Conservation (phyloP, 306 rosid species). For the Canavalia gladiata region DNA sequence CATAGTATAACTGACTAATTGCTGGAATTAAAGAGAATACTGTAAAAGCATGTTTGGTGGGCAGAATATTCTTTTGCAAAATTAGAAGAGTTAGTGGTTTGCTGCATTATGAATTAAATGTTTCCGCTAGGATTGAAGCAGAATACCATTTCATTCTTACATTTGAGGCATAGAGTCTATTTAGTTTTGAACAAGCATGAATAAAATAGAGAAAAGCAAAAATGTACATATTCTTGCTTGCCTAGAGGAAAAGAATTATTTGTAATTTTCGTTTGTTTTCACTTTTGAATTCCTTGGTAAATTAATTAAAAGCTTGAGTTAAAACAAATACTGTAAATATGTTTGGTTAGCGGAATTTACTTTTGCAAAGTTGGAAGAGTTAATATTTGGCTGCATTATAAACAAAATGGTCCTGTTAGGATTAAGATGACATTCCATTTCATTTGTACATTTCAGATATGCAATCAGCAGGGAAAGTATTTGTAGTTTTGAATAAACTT, state of each 20-base stretch:
- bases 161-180: neutral
- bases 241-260: neutral
- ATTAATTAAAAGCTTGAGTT: neutral
- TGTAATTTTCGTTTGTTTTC: neutral
- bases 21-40: constrained; percentile 18
- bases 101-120: constrained; percentile 6
- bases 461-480: constrained; percentile 11
- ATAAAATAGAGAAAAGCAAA: neutral
- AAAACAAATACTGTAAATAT: neutral
- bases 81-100: constrained; percentile 25
- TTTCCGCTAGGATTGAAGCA: constrained; percentile 4
- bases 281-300: constrained; percentile 2
- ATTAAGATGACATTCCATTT: constrained; percentile 3
- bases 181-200: neutral
- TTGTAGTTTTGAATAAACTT: constrained; percentile 1
- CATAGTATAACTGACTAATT: neutral
- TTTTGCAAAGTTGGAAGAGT: constrained; percentile 14
- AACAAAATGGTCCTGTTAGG: constrained; percentile 1
- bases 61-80: constrained; percentile 1
- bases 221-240: neutral
- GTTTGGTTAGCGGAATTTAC: neutral
- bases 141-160: constrained; percentile 5
- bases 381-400: neutral
- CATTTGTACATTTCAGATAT: neutral
- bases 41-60: neutral